Percentiles rank a stretch among this genome's conserved stretches.
Evolutionary conservation across 2,329 filamentous ascomycete genomes (phyloP).

Genomic region (Spiromastix sp.): DNA sequence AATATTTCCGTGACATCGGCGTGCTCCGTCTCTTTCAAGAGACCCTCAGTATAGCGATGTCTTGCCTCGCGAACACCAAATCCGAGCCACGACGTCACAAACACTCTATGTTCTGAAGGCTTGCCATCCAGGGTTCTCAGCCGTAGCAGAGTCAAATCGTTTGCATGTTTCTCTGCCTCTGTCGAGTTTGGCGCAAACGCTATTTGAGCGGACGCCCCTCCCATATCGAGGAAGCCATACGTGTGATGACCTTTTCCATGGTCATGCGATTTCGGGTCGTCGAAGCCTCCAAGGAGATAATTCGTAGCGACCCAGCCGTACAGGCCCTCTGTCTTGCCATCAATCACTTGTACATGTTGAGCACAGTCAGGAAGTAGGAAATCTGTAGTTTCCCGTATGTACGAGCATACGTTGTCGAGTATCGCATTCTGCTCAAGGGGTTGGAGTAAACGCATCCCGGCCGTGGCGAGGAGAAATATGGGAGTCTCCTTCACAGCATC

Average conservation of each 20-base stretch:
- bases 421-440: constrained; percentile 61
- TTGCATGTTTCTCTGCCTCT: constrained; percentile 77
- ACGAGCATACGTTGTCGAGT: constrained; percentile 69
- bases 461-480: constrained; percentile 89
- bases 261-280: constrained; percentile 60
- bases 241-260: constrained; percentile 87
- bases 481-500: constrained; percentile 75
- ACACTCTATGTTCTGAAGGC: constrained; percentile 72
- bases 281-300: constrained; percentile 85
- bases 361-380: constrained; percentile 87
- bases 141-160: constrained; percentile 78
- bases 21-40: constrained; percentile 58
- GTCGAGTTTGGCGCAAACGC: constrained; percentile 92
- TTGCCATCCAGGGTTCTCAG: constrained; percentile 74
- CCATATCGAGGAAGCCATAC: constrained; percentile 98
- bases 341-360: constrained; percentile 84
- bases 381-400: constrained; percentile 62
- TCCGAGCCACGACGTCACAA: constrained; percentile 92
- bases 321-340: constrained; percentile 87
- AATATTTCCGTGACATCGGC: constrained; percentile 57
- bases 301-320: constrained; percentile 98
- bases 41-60: constrained; percentile 65
- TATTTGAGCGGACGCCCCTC: constrained; percentile 92
- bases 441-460: constrained; percentile 81
- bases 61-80: constrained; percentile 95